Conservation (phyloP, 2,329 filamentous ascomycete species). For the Exophiala sp. region DNA sequence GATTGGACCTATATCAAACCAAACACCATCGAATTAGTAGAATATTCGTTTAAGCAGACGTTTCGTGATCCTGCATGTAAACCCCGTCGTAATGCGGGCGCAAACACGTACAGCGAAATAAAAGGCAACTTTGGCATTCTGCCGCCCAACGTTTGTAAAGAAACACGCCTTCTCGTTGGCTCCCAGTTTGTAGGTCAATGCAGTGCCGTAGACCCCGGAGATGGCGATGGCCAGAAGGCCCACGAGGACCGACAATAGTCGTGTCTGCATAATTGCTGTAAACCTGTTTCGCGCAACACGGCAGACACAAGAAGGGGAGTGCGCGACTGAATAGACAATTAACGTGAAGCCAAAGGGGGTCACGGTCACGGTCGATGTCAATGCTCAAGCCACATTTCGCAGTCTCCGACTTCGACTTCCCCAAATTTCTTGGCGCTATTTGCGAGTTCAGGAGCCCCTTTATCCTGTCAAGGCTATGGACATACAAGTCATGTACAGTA, state of each 20-base stretch:
- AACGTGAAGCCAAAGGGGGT: background rate
- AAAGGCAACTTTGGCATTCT: slow-evolving; percentile 86
- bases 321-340: background rate
- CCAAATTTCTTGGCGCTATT: background rate
- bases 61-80: too few relatives aligned
- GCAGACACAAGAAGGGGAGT: background rate
- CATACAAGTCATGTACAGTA: too few relatives aligned
- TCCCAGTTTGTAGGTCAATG: slow-evolving; percentile 83
- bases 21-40: too few relatives aligned
- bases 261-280: slow-evolving; percentile 48
- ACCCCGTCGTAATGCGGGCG: background rate
- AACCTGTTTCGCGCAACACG: background rate
- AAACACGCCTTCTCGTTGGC: slow-evolving; percentile 96
- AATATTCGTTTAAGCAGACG: too few relatives aligned
- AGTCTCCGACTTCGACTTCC: background rate
- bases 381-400: background rate
- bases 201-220: slow-evolving; percentile 72
- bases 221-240: slow-evolving; percentile 66
- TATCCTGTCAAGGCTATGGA: too few relatives aligned
- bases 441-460: background rate
- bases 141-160: slow-evolving; percentile 71
- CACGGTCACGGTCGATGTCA: background rate
- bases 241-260: slow-evolving; percentile 54
- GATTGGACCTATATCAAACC: slow-evolving; percentile 73
- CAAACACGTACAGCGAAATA: slow-evolving; percentile 82